Percentiles rank a stretch among this genome's conserved stretches.
Evolutionary conservation across 2,329 filamentous ascomycete genomes (phyloP).

Genomic region (Exserohilum turcica): DNA sequence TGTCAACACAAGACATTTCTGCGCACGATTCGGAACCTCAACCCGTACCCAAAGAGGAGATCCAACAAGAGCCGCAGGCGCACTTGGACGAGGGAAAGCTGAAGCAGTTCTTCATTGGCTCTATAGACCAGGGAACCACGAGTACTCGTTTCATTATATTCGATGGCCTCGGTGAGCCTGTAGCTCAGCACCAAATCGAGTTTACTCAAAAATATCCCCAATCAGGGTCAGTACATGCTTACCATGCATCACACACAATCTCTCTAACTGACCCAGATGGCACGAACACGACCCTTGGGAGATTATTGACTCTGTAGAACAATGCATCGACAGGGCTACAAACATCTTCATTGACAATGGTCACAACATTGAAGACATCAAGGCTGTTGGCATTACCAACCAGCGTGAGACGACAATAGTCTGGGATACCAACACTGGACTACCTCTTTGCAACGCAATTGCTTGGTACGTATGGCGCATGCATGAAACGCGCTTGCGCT

Average conservation of each 20-base stretch:
- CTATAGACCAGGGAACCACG: constrained; percentile 90
- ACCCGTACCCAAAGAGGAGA: constrained; percentile 41
- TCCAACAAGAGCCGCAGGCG: constrained; percentile 24
- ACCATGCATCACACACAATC: neutral
- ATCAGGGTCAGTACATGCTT: constrained; percentile 69
- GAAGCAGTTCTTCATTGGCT: constrained; percentile 74
- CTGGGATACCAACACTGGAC: constrained; percentile 80
- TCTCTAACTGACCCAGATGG: constrained; percentile 63
- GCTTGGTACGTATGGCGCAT: constrained; percentile 63
- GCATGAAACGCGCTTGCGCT: neutral
- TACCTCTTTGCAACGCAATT: constrained; percentile 82
- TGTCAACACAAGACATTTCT: constrained; percentile 38
- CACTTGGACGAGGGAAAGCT: constrained; percentile 42
- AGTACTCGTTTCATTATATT: constrained; percentile 91
- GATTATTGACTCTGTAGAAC: constrained; percentile 74
- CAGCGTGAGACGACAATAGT: constrained; percentile 87
- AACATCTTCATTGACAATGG: constrained; percentile 73
- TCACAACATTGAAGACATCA: constrained; percentile 70
- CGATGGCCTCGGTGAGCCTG: constrained; percentile 74
- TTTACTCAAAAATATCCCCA: constrained; percentile 84
- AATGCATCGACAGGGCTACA: constrained; percentile 78
- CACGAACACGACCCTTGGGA: constrained; percentile 86
- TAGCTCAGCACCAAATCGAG: constrained; percentile 84
- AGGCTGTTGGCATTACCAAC: constrained; percentile 83
- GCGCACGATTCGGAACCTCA: constrained; percentile 35